Conservation (phyloP, 805 yeast species). For the Suhomyces prunicola region DNA sequence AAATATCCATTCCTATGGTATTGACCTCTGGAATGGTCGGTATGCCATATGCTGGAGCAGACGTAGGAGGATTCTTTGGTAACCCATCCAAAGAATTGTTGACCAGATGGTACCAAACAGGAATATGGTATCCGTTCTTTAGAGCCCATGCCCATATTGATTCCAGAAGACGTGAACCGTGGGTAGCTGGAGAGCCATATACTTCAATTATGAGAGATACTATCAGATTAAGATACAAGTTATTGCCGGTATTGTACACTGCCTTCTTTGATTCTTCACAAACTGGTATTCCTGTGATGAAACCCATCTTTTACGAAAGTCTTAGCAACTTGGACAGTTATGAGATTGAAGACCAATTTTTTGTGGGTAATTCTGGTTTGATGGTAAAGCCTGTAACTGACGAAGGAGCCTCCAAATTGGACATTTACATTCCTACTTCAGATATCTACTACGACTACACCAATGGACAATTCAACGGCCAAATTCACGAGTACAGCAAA, state of each 20-base stretch:
- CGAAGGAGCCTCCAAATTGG: constrained; percentile 41
- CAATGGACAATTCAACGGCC: constrained; percentile 23
- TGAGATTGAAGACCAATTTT: constrained; percentile 78
- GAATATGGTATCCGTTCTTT: constrained; percentile 94
- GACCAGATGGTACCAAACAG: constrained; percentile 94
- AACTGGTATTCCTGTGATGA: constrained; percentile 67
- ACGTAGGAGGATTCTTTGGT: constrained; percentile 95
- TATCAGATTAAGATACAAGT: constrained; percentile 64
- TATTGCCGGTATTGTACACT: constrained; percentile 80
- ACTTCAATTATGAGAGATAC: constrained; percentile 66
- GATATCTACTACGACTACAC: constrained; percentile 56
- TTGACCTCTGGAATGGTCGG: constrained; percentile 79
- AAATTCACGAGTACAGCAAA: constrained; percentile 19
- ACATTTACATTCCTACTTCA: constrained; percentile 52
- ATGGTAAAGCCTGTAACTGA: constrained; percentile 78
- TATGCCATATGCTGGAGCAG: constrained; percentile 93
- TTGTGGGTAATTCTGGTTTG: constrained; percentile 66
- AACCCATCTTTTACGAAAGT: constrained; percentile 59
- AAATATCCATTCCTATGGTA: constrained; percentile 81
- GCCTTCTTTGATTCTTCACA: constrained; percentile 63
- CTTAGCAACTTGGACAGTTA: constrained; percentile 48
- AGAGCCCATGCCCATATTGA: constrained; percentile 97
- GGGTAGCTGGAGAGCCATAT: constrained; percentile 75
- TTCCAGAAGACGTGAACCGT: constrained; percentile 89
- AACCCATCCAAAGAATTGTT: constrained; percentile 79